phyloP scores from a whole-genome alignment of 108 stramenopile species.

The Nitzschia inconspicua region DNA sequence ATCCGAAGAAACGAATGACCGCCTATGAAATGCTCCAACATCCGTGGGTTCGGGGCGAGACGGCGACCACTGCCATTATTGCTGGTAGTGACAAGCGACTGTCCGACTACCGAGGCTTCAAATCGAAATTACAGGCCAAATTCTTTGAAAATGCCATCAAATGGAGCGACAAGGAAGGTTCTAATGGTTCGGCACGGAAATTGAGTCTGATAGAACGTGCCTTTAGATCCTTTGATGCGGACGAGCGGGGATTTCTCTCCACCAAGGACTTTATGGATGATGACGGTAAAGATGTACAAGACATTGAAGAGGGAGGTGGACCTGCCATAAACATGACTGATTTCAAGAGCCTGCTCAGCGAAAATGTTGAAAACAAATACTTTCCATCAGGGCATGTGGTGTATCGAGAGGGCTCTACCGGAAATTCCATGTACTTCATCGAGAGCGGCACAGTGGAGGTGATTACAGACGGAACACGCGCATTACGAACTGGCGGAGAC shows the following conservation, averaged over 20 bases:
- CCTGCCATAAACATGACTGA: slow-evolving; percentile 51
- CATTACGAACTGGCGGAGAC: slow-evolving; percentile 48
- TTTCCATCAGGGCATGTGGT: slow-evolving; percentile 73
- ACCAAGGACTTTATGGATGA: slow-evolving; percentile 31
- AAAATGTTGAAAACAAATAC: slow-evolving; percentile 77
- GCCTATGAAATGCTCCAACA: slow-evolving; percentile 85
- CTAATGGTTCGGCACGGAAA: slow-evolving; percentile 30
- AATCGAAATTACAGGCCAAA: slow-evolving; percentile 66
- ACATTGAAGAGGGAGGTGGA: slow-evolving; percentile 35
- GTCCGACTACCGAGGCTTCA: slow-evolving; percentile 57
- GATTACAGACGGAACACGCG: slow-evolving; percentile 51
- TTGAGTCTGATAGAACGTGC: slow-evolving; percentile 74
- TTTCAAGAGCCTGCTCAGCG: slow-evolving; percentile 64
- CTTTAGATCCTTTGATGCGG: slow-evolving; percentile 56
- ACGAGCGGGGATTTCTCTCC: slow-evolving; percentile 28
- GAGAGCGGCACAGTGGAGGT: slow-evolving; percentile 77
- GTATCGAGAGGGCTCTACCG: slow-evolving; percentile 61
- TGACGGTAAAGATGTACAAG: slow-evolving; percentile 4
- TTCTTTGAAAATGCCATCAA: slow-evolving; percentile 66
- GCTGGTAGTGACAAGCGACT: slow-evolving; percentile 64
- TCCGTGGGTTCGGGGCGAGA: slow-evolving; percentile 86
- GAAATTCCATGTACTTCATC: slow-evolving; percentile 82
- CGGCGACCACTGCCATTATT: slow-evolving; percentile 68
- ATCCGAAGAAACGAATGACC: slow-evolving; percentile 62
- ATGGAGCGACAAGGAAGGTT: slow-evolving; percentile 49